phyloP scores from a whole-genome alignment of 257 asterid genomes.

The Gynochthodes officinalis region DNA sequence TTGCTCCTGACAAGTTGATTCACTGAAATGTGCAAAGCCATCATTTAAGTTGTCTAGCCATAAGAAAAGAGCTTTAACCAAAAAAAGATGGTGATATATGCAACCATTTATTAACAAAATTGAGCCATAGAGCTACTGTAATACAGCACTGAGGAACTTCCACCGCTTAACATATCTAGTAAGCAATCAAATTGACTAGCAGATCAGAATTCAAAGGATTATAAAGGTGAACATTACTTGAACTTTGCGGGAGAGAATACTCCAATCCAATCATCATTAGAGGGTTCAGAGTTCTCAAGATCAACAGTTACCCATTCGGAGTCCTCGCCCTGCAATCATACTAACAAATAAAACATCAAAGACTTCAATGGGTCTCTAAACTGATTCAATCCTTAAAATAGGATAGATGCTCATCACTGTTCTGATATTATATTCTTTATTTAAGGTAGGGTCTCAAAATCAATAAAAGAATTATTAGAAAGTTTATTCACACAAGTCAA shows the following conservation, averaged over 20 bases:
- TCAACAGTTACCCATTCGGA: conserved; percentile 55
- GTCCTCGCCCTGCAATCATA: conserved; percentile 64
- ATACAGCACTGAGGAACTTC: background rate
- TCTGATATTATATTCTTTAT: background rate
- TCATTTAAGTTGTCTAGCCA: conserved; percentile 7
- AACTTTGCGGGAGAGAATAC: conserved; percentile 92
- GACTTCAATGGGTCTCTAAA: background rate
- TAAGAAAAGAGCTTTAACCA: background rate
- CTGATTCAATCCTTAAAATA: background rate
- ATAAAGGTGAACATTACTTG: conserved; percentile 46
- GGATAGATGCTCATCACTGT: background rate
- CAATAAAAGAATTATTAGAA: background rate
- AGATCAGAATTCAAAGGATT: background rate
- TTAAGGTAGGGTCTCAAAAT: background rate
- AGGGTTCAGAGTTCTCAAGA: conserved; percentile 49
- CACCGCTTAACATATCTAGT: background rate
- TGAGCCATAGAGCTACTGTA: background rate
- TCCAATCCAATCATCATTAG: conserved; percentile 82
- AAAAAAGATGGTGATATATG: background rate
- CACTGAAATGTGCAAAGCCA: conserved; percentile 42
- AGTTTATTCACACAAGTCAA: background rate
- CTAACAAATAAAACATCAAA: background rate
- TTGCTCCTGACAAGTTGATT: conserved; percentile 54
- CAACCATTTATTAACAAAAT: background rate
- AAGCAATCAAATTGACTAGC: conserved; percentile 3